These are phyloP conservation scores for Sphenostylis stenocarpa DNA, from an alignment of 306 rosid species.

Conservation along the genomic window DNA sequence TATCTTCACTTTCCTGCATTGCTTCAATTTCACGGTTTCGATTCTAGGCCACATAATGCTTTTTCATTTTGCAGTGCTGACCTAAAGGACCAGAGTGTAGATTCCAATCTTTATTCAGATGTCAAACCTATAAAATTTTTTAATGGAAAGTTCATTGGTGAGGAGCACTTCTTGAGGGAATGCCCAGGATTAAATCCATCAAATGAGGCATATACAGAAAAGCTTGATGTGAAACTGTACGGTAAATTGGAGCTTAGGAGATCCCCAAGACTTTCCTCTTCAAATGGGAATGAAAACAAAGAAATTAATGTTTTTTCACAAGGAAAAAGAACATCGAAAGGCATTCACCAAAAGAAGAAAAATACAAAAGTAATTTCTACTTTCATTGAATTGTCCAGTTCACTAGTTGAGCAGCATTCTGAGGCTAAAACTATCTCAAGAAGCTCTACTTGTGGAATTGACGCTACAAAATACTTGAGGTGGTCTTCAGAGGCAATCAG, in stretches of 20 bases:
- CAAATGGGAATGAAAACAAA: conserved; percentile 18
- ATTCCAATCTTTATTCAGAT: conserved; percentile 1
- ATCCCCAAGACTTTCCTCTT: conserved; percentile 48
- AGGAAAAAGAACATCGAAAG: conserved; percentile 17
- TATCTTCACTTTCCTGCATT: not conserved
- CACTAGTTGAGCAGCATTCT: conserved; percentile 32
- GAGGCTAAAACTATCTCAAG: conserved; percentile 18
- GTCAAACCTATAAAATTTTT: not conserved
- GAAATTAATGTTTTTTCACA: not conserved
- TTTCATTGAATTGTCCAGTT: conserved; percentile 38
- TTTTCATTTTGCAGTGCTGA: not conserved
- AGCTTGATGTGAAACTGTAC: not conserved
- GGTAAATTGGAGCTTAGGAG: conserved; percentile 30
- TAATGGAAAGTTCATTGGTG: not conserved
- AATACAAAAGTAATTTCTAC: not conserved
- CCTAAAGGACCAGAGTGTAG: not conserved
- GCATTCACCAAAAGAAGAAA: conserved; percentile 22
- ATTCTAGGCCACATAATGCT: not conserved
- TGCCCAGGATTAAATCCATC: conserved; percentile 31
- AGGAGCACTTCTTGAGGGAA: conserved; percentile 29
- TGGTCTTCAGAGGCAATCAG: conserved; percentile 33
- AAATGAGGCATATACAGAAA: not conserved
- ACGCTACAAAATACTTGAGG: conserved; percentile 25
- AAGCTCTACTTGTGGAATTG: conserved; percentile 29
- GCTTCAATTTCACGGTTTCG: not conserved